Conservation (phyloP, 2,329 filamentous ascomycete species). For the Tolypocladium ophioglossoides region DNA sequence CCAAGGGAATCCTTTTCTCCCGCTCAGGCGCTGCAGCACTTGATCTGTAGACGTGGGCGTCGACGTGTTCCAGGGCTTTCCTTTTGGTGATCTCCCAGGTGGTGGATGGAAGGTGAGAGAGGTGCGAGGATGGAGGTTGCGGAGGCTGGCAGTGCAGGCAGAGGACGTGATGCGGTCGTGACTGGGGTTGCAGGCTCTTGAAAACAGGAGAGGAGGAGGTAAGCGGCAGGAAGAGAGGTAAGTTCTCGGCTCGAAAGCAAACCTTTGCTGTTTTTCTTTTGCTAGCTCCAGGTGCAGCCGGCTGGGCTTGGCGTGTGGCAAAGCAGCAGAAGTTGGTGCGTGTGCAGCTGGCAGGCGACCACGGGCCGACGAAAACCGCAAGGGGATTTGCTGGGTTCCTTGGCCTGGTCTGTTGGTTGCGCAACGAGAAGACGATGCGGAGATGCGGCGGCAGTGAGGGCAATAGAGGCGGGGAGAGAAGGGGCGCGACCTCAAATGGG, state of each 20-base stretch:
- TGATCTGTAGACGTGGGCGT: constrained; percentile 7
- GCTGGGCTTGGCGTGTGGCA: not conserved
- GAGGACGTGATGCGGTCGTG: constrained; percentile 26
- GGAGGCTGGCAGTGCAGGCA: constrained; percentile 15
- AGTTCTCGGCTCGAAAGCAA: constrained; percentile 24
- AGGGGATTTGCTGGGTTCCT: not conserved
- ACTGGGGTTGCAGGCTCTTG: constrained; percentile 22
- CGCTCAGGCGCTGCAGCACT: constrained; percentile 21
- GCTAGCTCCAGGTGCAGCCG: not conserved
- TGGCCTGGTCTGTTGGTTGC: not conserved
- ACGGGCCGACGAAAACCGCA: not conserved
- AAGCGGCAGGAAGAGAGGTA: constrained; percentile 11
- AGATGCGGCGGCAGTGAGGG: not conserved
- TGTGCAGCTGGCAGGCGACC: not conserved
- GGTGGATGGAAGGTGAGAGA: constrained; percentile 17
- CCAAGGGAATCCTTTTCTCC: constrained; percentile 15
- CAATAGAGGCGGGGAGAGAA: not conserved
- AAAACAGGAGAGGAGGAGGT: constrained; percentile 27
- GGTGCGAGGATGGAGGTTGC: constrained; percentile 22
- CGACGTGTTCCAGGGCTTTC: constrained; percentile 4
- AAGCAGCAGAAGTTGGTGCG: not conserved
- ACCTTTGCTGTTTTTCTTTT: constrained; percentile 12
- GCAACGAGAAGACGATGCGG: not conserved
- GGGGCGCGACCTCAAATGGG: not conserved
- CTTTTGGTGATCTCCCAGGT: constrained; percentile 2